These are phyloP conservation scores for Haplographium delicatum DNA, from an alignment of 495 filamentous ascomycete genomes.

Conservation along the genomic window DNA sequence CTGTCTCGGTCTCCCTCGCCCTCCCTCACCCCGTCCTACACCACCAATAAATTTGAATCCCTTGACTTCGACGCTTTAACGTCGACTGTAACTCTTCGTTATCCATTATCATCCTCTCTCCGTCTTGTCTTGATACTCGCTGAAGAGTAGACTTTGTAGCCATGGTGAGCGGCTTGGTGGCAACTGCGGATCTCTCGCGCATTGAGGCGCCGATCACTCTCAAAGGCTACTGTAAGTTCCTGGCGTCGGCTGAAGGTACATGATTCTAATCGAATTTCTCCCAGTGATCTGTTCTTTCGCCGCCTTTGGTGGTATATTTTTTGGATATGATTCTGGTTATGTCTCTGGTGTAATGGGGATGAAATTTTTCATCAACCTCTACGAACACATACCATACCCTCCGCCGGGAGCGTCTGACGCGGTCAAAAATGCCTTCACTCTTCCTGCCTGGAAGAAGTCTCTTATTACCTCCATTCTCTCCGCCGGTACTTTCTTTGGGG, in stretches of 20 bases:
- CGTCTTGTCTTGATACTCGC: neutral
- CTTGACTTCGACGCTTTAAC: neutral
- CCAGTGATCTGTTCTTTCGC: slow-evolving; percentile 65
- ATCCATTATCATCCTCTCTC: neutral
- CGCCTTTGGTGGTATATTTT: slow-evolving; percentile 82
- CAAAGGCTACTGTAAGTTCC: slow-evolving; percentile 56
- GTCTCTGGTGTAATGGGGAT: slow-evolving; percentile 39
- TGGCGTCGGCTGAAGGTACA: too few relatives aligned
- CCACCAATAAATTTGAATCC: neutral
- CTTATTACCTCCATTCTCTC: slow-evolving; percentile 82
- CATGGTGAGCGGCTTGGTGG: slow-evolving; percentile 15
- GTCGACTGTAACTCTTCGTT: neutral
- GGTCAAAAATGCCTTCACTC: slow-evolving; percentile 17
- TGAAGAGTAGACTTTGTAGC: slow-evolving; percentile 3
- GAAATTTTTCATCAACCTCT: slow-evolving; percentile 65
- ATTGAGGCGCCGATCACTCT: slow-evolving; percentile 61
- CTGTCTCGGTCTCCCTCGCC: neutral
- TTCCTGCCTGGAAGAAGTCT: slow-evolving; percentile 60
- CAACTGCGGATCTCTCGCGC: slow-evolving; percentile 39
- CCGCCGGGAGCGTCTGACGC: slow-evolving; percentile 8
- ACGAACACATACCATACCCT: slow-evolving; percentile 34
- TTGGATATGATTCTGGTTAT: slow-evolving; percentile 54
- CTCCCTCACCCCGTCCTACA: neutral
- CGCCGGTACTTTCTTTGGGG: slow-evolving; percentile 83
- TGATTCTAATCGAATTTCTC: slow-evolving; percentile 29